Evolutionary conservation across 768 basidiomycete species (phyloP).

Genomic region (Hygrocybe punicea): DNA sequence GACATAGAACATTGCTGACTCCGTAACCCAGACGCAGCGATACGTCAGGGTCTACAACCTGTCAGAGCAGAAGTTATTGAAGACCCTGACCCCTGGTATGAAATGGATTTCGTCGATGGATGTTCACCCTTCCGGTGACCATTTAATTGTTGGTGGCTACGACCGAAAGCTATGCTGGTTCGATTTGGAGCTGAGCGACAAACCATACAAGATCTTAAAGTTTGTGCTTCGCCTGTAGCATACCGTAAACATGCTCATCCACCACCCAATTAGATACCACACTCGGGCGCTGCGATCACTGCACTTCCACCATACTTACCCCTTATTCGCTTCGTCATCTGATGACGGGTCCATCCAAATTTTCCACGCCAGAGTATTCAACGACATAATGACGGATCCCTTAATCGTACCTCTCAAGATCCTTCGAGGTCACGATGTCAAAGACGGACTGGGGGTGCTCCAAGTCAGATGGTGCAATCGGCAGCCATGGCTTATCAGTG

Average conservation of each 20-base stretch:
- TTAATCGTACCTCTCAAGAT: conserved; percentile 97
- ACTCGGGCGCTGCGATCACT: conserved; percentile 88
- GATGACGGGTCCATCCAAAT: conserved; percentile 97
- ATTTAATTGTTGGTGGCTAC: conserved; percentile 95
- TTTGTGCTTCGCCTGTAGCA: conserved; percentile 17
- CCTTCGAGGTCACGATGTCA: conserved; percentile 82
- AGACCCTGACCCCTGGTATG: conserved; percentile 92
- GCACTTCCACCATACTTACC: conserved; percentile 91
- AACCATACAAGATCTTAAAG: conserved; percentile 96
- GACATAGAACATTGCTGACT: conserved; percentile 14
- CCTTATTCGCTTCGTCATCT: conserved; percentile 92
- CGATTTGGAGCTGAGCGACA: conserved; percentile 92
- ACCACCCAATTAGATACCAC: conserved; percentile 93
- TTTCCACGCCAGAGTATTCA: conserved; percentile 93
- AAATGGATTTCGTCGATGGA: conserved; percentile 98
- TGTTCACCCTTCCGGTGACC: conserved; percentile 92
- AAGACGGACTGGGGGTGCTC: conserved; percentile 86
- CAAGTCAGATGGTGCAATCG: conserved; percentile 85
- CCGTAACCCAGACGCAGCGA: conserved; percentile 75
- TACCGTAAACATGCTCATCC: background rate
- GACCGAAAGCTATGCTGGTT: conserved; percentile 99
- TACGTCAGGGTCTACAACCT: conserved; percentile 95
- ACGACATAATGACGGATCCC: conserved; percentile 94
- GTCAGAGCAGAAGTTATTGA: conserved; percentile 86
- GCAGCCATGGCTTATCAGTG: conserved; percentile 90